These are phyloP conservation scores for Fomitopsis serialis DNA, from an alignment of 768 basidiomycete genomes.

Conservation along the genomic window DNA sequence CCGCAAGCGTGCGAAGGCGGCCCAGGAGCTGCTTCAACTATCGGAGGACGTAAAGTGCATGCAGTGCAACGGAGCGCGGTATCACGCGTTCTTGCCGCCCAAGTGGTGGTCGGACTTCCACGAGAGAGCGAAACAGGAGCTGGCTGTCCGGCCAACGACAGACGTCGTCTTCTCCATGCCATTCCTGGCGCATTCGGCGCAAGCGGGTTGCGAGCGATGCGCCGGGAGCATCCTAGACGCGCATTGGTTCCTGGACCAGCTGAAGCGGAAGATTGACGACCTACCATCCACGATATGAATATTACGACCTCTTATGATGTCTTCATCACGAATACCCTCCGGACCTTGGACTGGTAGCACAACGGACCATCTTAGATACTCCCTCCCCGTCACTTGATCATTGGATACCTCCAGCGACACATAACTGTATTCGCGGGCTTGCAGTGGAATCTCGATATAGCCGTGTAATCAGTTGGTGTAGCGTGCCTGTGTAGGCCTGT, in stretches of 20 bases:
- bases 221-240: constrained; percentile 61
- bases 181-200: constrained; percentile 50
- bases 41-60: constrained; percentile 55
- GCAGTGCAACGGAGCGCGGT: constrained; percentile 54
- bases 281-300: constrained; percentile 41
- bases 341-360: too few relatives aligned
- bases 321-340: too few relatives aligned
- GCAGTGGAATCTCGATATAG: too few relatives aligned
- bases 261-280: constrained; percentile 56
- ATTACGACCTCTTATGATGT: constrained; percentile 4
- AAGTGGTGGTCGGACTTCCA: constrained; percentile 69
- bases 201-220: constrained; percentile 57
- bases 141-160: constrained; percentile 49
- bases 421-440: too few relatives aligned
- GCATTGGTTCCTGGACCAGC: constrained; percentile 44
- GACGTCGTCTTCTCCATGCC: constrained; percentile 55
- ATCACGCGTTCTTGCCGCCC: constrained; percentile 44
- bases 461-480: too few relatives aligned
- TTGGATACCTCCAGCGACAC: too few relatives aligned
- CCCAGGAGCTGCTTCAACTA: constrained; percentile 40
- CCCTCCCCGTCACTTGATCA: too few relatives aligned
- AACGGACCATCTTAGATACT: too few relatives aligned
- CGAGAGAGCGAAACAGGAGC: constrained; percentile 50
- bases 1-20: constrained; percentile 43
- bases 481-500: too few relatives aligned